Evolutionary conservation across 2,329 filamentous ascomycete genomes (phyloP).

Genomic region (Emmonsia crescens): DNA sequence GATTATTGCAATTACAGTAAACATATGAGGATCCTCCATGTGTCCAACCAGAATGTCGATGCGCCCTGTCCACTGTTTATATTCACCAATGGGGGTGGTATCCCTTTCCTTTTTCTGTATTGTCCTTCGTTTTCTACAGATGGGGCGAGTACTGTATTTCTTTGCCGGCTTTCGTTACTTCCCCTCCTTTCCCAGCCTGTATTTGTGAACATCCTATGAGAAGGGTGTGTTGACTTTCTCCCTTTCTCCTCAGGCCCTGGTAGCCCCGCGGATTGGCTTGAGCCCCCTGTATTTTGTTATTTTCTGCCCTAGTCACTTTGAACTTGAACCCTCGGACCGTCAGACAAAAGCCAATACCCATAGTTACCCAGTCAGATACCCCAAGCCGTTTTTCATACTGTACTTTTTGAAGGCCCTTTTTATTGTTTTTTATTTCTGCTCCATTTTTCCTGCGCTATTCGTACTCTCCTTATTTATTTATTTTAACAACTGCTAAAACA

Average conservation of each 20-base stretch:
- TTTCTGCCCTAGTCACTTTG: not conserved
- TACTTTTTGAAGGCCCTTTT: not conserved
- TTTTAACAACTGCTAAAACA: not conserved
- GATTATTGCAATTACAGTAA: not conserved
- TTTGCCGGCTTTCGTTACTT: not conserved
- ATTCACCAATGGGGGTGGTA: not conserved
- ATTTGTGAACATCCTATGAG: not conserved
- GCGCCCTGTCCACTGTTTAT: not conserved
- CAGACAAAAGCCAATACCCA: not conserved
- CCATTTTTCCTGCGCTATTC: not conserved
- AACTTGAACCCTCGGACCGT: not conserved
- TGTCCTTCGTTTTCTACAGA: not conserved
- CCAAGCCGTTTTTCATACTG: not conserved
- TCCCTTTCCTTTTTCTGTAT: not conserved
- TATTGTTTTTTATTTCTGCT: not conserved
- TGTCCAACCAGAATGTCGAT: conserved; percentile 1
- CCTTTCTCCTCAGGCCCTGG: not conserved
- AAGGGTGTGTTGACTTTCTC: not conserved
- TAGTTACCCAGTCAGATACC: not conserved
- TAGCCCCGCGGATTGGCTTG: not conserved
- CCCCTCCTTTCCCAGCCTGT: not conserved
- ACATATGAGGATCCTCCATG: not conserved
- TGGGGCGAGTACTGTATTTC: not conserved
- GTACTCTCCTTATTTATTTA: not conserved
- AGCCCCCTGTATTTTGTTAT: not conserved